Evolutionary conservation across 148 eudicot genomes (phyloP), one percentile per base, ranked within the genome.

Genomic region (Cornus suecica): DNA sequence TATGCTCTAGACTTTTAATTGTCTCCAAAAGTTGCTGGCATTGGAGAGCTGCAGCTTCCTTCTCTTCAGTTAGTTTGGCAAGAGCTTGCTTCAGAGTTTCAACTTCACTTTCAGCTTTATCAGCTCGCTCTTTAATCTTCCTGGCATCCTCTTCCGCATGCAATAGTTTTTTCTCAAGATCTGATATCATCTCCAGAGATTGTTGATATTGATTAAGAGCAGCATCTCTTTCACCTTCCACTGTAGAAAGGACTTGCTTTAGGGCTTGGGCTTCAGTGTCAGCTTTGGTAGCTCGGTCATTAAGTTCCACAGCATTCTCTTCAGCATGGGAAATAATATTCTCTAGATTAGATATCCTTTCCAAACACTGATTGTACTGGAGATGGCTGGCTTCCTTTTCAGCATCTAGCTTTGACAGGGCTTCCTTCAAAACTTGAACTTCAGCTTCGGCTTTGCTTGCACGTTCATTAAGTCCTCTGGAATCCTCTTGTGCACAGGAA

Each of bases 391-490:
- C 86, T 67, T 91, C 94, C 78, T 82, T 96, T 87, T 96, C 98
- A 77, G 84, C 85, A 90, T 90, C 97, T 82, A 88, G 73, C 68
- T 74, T 84, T 51, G 81, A 32, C 24, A 95, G 83, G 51, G 88
- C 73, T 58, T 82, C 93, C 83, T 82, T 90, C 87, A 95, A 86
- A 74, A 69, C 76, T 70, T 76, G 79, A 58, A 84, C 87, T 80
- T 88, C 94, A 61, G 86, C 87, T 82, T 96, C 98, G 22, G 94
- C 98, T 65, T 74, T 86, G 73, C 78, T 93, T 28, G 98, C 98
- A 79, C 89, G 88, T 73, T 90, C 85, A 63, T 69, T 80, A 32
- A 93, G 78, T 64, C 78, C 87, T 71, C 69, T 73, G 29, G 92
- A 96, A 84, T 86, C 86, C 76, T 90, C 93, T 70, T 81, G 87